Evolutionary conservation across 371 early-diverging fungal genomes (phyloP), one percentile per base, ranked within the genome.

Genomic region (Entomophthora muscae): DNA sequence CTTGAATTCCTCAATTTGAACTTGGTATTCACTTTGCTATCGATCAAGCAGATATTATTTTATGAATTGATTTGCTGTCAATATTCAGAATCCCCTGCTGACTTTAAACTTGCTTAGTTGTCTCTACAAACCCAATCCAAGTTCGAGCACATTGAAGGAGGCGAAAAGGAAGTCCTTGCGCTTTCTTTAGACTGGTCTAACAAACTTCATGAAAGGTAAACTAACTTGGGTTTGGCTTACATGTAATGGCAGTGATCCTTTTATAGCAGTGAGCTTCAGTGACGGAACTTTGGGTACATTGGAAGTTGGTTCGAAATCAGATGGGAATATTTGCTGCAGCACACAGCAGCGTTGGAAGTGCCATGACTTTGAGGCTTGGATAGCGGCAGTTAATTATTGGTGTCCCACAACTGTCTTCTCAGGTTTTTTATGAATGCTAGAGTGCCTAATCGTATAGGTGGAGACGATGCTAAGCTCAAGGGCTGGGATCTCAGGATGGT

Each of bases 381-480:
- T 55, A 17, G 28, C 56, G 10, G 56, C 24, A 17, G 22, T 55
- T 17, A 26, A 55, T 55, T 55, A 55, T 26, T 27, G 28, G 22
- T 13, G n/a, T 55, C 3, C 56, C 22, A 55, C 22, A 13, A 27
- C 28, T 12, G 22, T 55, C 22, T 55, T 24, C 26, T 55, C 56
- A 55, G 56, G 56, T 55, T 12, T 13, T 55, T 17, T 55, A 51
- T 51, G n/a, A 51, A 24, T 24, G 28, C 28, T 24, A 17, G 7
- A 22, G 10, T 26, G 28, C 28, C n/a, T 26, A 55, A 24, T 26
- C 10, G 12, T 60, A 1, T 51, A 60, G 60, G 60, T 22, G 61
- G 61, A 2, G 61, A 61, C 27, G 61, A 61, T 24, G 33, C 52
- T 10, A 61, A 61, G 32, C 33, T 61, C 3, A 61, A 61, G 28